Evolutionary conservation across 1,139 yeast genomes (phyloP).

Genomic region (Debaryomyces sp.): DNA sequence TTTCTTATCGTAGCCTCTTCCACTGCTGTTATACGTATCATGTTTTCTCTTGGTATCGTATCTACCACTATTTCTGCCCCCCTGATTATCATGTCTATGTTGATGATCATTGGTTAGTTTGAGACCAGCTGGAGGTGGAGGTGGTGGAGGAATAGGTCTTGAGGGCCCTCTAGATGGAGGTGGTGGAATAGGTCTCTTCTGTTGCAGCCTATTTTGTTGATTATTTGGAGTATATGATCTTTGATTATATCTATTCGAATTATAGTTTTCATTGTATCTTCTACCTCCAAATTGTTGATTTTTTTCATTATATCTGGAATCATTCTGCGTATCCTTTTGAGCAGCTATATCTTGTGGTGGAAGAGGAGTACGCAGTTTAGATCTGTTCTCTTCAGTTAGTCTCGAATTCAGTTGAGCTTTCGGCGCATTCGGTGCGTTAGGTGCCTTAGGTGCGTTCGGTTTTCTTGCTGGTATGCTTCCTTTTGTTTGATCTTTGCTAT

Average conservation of each 20-base stretch:
- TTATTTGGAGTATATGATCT: conserved; percentile 3
- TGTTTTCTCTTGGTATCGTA: conserved; percentile 29
- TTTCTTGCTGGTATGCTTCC: background rate
- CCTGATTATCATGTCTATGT: conserved; percentile 8
- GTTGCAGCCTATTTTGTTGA: conserved; percentile 4
- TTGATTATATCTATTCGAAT: conserved; percentile 7
- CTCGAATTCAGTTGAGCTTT: conserved; percentile 3
- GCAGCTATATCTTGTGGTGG: conserved; percentile 20
- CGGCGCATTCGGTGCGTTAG: background rate
- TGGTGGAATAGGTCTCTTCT: conserved; percentile 20
- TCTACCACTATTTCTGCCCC: conserved; percentile 10
- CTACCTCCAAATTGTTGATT: conserved; percentile 4
- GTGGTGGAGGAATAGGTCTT: conserved; percentile 19
- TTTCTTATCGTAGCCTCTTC: conserved; percentile 37
- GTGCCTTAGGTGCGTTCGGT: background rate
- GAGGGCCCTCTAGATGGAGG: conserved; percentile 17
- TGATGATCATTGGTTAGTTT: conserved; percentile 14
- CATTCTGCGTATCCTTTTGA: conserved; percentile 8
- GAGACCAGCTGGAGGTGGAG: conserved; percentile 25
- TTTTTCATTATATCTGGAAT: conserved; percentile 5
- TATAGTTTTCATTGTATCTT: conserved; percentile 9
- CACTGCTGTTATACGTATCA: conserved; percentile 22
- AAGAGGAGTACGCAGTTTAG: conserved; percentile 15
- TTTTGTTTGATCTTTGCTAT: background rate
- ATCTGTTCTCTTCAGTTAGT: background rate